These are phyloP conservation scores for Ustilago esculenta DNA, from an alignment of 1,284 basidiomycete genomes.

Conservation along the genomic window DNA sequence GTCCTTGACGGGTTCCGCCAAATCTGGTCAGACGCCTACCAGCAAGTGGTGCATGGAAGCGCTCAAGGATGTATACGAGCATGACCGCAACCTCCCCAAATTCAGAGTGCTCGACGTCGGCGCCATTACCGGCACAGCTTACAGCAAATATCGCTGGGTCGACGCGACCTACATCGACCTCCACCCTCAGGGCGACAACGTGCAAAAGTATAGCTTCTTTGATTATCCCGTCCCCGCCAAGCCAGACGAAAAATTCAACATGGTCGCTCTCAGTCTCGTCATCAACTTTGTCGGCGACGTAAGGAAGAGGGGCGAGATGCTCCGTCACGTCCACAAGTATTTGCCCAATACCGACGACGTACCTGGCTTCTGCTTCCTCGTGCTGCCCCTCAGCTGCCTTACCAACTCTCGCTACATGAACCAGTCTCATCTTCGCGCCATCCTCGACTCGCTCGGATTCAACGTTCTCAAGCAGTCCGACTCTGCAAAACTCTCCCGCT, in stretches of 20 bases:
- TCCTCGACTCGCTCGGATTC: slow-evolving; percentile 67
- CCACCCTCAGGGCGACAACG: slow-evolving; percentile 66
- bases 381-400: slow-evolving; percentile 68
- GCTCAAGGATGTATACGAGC: slow-evolving; percentile 41
- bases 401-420: slow-evolving; percentile 67
- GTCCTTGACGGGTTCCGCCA: slow-evolving; percentile 47
- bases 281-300: slow-evolving; percentile 69
- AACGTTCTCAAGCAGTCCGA: slow-evolving; percentile 64
- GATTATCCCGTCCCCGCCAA: slow-evolving; percentile 58
- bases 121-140: slow-evolving; percentile 67
- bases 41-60: slow-evolving; percentile 62
- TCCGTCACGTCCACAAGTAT: slow-evolving; percentile 60
- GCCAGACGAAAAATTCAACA: slow-evolving; percentile 60
- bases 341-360: slow-evolving; percentile 19
- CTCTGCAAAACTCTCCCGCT: slow-evolving; percentile 67
- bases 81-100: slow-evolving; percentile 33
- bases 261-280: slow-evolving; percentile 68
- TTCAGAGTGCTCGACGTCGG: slow-evolving; percentile 68
- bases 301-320: slow-evolving; percentile 61
- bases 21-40: slow-evolving; percentile 39
- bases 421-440: slow-evolving; percentile 60
- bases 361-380: slow-evolving; percentile 67
- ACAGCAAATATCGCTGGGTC: slow-evolving; percentile 66
- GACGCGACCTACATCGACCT: slow-evolving; percentile 68
- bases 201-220: slow-evolving; percentile 67